Conservation (phyloP, 2,329 filamentous ascomycete species). For the Sporothrix brunneoviolacea region DNA sequence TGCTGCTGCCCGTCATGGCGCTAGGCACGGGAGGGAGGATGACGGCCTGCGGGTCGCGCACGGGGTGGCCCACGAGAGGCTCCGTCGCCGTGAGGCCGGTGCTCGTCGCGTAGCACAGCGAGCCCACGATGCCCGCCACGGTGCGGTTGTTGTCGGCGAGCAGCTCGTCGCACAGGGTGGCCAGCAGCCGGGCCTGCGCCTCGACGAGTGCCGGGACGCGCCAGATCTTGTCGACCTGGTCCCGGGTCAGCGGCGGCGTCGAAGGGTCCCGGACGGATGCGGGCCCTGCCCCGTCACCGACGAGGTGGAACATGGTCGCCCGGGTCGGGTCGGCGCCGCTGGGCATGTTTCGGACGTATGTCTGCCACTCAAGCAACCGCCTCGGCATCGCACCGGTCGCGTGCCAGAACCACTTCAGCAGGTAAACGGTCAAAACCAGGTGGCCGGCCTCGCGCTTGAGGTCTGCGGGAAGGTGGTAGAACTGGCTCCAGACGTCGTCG, state of each 20-base stretch:
- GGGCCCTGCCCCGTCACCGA: too few relatives aligned
- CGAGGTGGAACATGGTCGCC: not conserved
- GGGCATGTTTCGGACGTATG: not conserved
- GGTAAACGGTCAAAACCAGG: not conserved
- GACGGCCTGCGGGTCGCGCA: too few relatives aligned
- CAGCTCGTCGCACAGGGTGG: not conserved
- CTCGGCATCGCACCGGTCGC: not conserved
- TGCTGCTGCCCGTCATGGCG: not conserved
- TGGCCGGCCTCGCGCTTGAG: not conserved
- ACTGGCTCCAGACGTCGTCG: slow-evolving; percentile 6
- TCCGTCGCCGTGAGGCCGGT: too few relatives aligned
- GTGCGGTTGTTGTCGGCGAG: not conserved
- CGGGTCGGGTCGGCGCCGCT: too few relatives aligned
- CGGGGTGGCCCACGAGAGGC: not conserved
- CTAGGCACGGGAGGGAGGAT: not conserved
- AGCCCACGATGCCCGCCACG: not conserved
- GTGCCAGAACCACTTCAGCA: not conserved
- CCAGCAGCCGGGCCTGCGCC: not conserved
- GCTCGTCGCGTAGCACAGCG: not conserved
- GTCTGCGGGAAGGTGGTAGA: not conserved
- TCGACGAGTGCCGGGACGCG: not conserved
- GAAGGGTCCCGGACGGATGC: too few relatives aligned
- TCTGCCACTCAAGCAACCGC: not conserved
- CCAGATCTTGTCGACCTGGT: not conserved
- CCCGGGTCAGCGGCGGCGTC: not conserved